Conservation (phyloP, 108 stramenopile genomes). For the Cyclostephanos invisitatus region DNA sequence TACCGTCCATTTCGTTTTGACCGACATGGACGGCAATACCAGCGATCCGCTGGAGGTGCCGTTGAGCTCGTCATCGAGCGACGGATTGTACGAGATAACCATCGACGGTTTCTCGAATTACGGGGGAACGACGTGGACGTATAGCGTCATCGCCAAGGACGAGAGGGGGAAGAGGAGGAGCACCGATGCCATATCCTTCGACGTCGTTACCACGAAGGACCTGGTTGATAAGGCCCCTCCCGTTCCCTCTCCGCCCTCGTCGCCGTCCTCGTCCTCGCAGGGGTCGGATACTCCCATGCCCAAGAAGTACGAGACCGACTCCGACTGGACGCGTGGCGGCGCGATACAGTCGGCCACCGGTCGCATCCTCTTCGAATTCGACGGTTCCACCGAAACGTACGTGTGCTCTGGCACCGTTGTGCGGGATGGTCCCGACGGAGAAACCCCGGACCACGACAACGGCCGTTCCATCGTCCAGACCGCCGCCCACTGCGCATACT, state of each 20-base stretch:
- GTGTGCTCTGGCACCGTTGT: conserved; percentile 44
- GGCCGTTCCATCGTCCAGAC: conserved; percentile 42
- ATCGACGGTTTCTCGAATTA: conserved; percentile 35
- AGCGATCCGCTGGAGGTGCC: conserved; percentile 24
- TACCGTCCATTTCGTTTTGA: conserved; percentile 15
- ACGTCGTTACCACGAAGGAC: conserved; percentile 1
- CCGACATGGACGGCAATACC: conserved; percentile 10
- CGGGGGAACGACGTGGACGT: conserved; percentile 26
- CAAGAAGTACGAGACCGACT: conserved; percentile 14
- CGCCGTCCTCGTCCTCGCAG: not conserved
- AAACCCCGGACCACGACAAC: not conserved
- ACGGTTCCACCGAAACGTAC: conserved; percentile 19
- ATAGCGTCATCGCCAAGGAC: conserved; percentile 24
- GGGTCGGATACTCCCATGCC: conserved; percentile 1
- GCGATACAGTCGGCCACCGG: conserved; percentile 31
- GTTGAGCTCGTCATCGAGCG: not conserved
- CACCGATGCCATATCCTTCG: conserved; percentile 15
- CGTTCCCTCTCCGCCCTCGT: not conserved
- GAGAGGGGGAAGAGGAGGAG: conserved; percentile 16
- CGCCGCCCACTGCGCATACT: conserved; percentile 49
- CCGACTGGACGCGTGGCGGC: conserved; percentile 33
- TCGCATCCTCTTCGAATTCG: conserved; percentile 40
- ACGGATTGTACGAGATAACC: conserved; percentile 29
- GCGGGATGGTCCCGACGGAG: conserved; percentile 17
- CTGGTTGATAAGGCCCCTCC: not conserved